Conservation (phyloP, 176 grass and related monocot species). For the Coix lacrymajobi region DNA sequence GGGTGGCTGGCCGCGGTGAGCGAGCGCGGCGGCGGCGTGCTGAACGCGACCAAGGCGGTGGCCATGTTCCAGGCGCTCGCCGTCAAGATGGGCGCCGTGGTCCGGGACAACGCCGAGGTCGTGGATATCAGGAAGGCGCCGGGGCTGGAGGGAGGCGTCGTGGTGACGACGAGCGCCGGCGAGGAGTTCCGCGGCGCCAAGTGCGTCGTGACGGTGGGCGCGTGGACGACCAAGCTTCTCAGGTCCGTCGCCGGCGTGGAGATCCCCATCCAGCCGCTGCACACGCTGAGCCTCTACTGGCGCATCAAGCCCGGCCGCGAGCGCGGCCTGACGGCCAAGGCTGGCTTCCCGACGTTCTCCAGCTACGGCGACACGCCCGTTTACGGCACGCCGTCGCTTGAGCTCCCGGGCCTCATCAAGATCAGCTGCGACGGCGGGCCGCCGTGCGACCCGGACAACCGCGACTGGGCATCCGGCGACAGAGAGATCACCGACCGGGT, state of each 20-base stretch:
- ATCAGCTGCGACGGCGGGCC: slow-evolving; percentile 60
- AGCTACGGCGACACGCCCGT: slow-evolving; percentile 44
- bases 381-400: slow-evolving; percentile 40
- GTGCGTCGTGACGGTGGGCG: slow-evolving; percentile 50
- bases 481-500: not conserved
- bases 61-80: slow-evolving; percentile 84
- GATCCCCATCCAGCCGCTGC: slow-evolving; percentile 63
- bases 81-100: slow-evolving; percentile 29
- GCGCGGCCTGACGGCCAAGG: slow-evolving; percentile 24
- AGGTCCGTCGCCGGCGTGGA: slow-evolving; percentile 17
- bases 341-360: slow-evolving; percentile 80
- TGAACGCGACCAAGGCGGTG: slow-evolving; percentile 69
- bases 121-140: slow-evolving; percentile 14
- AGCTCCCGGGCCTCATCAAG: slow-evolving; percentile 64
- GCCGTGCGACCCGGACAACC: slow-evolving; percentile 57
- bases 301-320: slow-evolving; percentile 50
- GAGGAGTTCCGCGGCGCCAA: slow-evolving; percentile 42
- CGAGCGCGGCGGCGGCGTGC: slow-evolving; percentile 32
- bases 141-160: not conserved
- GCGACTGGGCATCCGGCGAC: slow-evolving; percentile 30
- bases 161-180: slow-evolving; percentile 16
- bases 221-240: slow-evolving; percentile 46
- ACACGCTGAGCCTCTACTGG: slow-evolving; percentile 75
- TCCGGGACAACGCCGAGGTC: slow-evolving; percentile 56
- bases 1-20: slow-evolving; percentile 42